Evolutionary conservation across 2,329 filamentous ascomycete species (phyloP).

Genomic region (Bipolaris cookei): DNA sequence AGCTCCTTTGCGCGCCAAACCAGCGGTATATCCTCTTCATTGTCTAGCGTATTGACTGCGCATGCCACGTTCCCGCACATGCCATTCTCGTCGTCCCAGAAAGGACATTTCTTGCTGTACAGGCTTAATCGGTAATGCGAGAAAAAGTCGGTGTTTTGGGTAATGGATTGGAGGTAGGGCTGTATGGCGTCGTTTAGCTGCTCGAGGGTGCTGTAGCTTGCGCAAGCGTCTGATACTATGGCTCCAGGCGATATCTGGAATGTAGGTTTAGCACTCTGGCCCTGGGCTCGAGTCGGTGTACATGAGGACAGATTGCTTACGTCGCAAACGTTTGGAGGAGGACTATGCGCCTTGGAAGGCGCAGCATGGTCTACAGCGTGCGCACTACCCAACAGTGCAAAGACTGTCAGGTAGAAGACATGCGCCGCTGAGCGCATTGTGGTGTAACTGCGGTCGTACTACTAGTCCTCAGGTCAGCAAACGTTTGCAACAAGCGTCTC

Average conservation of each 20-base stretch:
- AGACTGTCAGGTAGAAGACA: constrained; percentile 67
- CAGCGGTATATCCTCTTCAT: constrained; percentile 89
- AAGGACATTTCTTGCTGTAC: constrained; percentile 92
- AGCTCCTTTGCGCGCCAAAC: constrained; percentile 93
- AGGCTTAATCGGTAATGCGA: constrained; percentile 95
- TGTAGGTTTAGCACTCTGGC: constrained; percentile 45
- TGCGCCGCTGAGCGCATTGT: constrained; percentile 61
- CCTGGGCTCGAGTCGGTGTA: constrained; percentile 25
- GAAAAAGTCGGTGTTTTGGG: constrained; percentile 92
- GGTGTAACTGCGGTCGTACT: constrained; percentile 14
- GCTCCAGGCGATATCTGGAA: constrained; percentile 82
- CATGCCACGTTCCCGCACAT: constrained; percentile 98
- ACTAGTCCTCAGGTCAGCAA: constrained; percentile 42
- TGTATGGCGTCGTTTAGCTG: constrained; percentile 77
- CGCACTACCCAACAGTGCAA: constrained; percentile 61
- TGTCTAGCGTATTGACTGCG: constrained; percentile 91
- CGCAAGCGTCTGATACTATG: constrained; percentile 92
- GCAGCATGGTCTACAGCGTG: constrained; percentile 50
- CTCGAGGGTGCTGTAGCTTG: constrained; percentile 90
- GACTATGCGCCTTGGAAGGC: constrained; percentile 49
- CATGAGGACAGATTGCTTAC: constrained; percentile 54
- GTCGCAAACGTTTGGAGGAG: constrained; percentile 60
- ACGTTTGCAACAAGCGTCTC: constrained; percentile 38
- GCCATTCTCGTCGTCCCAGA: constrained; percentile 91
- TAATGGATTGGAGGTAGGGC: constrained; percentile 79